Conservation (phyloP, 768 basidiomycete genomes). For the Lentinula raphanica region DNA sequence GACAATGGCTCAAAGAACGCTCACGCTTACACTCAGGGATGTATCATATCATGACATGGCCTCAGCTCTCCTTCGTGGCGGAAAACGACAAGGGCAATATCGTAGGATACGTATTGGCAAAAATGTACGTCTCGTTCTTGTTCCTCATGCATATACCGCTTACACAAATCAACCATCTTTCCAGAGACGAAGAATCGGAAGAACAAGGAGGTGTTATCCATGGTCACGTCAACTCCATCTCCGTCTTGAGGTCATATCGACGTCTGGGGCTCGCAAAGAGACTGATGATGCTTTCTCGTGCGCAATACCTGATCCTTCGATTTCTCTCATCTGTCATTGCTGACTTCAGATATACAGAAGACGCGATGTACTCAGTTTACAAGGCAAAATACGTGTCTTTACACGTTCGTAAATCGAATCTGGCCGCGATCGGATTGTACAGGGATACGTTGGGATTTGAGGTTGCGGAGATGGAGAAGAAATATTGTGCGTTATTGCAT, state of each 20-base stretch:
- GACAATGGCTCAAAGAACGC: not conserved
- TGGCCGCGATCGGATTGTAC: constrained; percentile 85
- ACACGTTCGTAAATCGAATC: constrained; percentile 94
- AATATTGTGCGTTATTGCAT: constrained; percentile 69
- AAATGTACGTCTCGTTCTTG: constrained; percentile 57
- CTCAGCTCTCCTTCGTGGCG: constrained; percentile 88
- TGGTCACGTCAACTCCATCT: constrained; percentile 96
- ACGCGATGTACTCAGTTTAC: constrained; percentile 89
- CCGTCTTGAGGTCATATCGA: constrained; percentile 84
- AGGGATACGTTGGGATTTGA: constrained; percentile 87
- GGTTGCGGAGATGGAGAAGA: constrained; percentile 80
- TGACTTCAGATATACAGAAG: constrained; percentile 46
- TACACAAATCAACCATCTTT: not conserved
- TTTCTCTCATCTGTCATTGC: not conserved
- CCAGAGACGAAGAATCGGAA: constrained; percentile 44
- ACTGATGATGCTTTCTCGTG: constrained; percentile 90
- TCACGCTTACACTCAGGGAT: constrained; percentile 48
- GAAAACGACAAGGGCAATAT: constrained; percentile 86
- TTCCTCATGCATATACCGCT: not conserved
- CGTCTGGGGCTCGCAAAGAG: constrained; percentile 89
- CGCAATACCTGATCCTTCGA: constrained; percentile 21
- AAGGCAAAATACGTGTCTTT: constrained; percentile 79
- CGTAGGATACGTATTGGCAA: constrained; percentile 91
- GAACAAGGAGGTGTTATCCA: constrained; percentile 41
- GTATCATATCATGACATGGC: constrained; percentile 90